phyloP scores from a whole-genome alignment of 495 filamentous ascomycete species.

The Neurospora sp. region DNA sequence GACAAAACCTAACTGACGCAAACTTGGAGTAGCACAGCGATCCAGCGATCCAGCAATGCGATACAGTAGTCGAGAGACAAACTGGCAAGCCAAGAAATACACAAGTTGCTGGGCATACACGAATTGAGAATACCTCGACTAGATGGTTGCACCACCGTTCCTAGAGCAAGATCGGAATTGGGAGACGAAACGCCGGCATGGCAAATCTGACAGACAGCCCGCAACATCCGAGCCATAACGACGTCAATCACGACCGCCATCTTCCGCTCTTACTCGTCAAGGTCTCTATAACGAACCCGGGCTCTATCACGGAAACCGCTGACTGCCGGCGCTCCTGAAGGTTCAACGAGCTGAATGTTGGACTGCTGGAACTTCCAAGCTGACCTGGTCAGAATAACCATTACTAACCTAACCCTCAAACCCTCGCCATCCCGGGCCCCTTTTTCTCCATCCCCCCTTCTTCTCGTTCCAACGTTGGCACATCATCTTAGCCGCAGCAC shows the following conservation, averaged over 20 bases:
- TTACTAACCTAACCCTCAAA: background rate
- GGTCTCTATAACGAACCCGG: background rate
- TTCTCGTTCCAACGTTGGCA: background rate
- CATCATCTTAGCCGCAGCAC: background rate
- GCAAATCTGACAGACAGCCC: background rate
- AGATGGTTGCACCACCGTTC: background rate
- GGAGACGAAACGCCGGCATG: background rate
- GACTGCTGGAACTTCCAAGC: background rate
- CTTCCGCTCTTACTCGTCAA: background rate
- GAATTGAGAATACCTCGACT: background rate
- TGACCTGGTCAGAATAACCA: background rate
- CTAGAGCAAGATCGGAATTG: background rate
- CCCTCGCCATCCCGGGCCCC: background rate
- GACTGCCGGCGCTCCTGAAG: background rate
- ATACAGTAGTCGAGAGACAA: background rate
- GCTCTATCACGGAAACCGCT: background rate
- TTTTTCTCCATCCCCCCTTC: background rate
- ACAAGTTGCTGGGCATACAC: background rate
- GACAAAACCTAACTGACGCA: background rate
- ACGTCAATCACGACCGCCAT: background rate
- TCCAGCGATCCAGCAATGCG: background rate
- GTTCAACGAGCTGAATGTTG: background rate
- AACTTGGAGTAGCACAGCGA: background rate
- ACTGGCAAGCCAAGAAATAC: background rate
- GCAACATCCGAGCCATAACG: background rate